Evolutionary conservation across 495 filamentous ascomycete genomes (phyloP), one percentile per base, ranked within the genome.

Genomic region (Tuber umbilicatum): DNA sequence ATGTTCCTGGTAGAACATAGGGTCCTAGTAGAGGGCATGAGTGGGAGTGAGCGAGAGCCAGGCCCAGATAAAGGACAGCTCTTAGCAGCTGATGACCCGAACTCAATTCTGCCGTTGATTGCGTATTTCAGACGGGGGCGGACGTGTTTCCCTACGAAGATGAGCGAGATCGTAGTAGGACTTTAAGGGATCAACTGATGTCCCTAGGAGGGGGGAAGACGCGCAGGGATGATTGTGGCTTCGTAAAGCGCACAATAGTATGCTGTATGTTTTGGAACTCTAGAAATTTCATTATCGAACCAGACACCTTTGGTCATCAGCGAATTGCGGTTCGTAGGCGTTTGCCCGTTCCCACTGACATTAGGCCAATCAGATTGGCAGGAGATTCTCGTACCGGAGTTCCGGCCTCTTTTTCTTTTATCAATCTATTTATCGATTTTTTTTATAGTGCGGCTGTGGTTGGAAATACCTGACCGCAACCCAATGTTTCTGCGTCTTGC

Each of bases 361-460:
- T 17, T 19, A 64, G 55, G 55, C 55, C 55, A 64, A 64, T 64
- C 55, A 64, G 0, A 35, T 35, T 64, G 55, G 55, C 55, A 64
- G 55, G 55, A 64, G 55, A 64, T 35, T 64, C 27, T 17, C 27
- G 27, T 64, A 35, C 55, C 55, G 14, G 27, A 64, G 55, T 31
- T 64, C 55, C 55, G 35, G 19, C 55, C 55, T 64, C 27, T 31
- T 17, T 64, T 64, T 64, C 31, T 35, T 64, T 64, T 19, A 12
- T 9, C 27, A 35, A 64, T 64, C 55, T 64, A 64, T 64, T 64
- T 64, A 31, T 64, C 35, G 27, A 64, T 35, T 35, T 35, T 16
- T 64, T 64, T 35, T 35, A 64, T 64, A 64, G 55, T 64, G 55
- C 55, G 55, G 55, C 55, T 64, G 27, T 31, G 55, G 55, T 64